Evolutionary conservation across 208 protist species (phyloP).

Genomic region (Endotrypanum monterogeii): DNA sequence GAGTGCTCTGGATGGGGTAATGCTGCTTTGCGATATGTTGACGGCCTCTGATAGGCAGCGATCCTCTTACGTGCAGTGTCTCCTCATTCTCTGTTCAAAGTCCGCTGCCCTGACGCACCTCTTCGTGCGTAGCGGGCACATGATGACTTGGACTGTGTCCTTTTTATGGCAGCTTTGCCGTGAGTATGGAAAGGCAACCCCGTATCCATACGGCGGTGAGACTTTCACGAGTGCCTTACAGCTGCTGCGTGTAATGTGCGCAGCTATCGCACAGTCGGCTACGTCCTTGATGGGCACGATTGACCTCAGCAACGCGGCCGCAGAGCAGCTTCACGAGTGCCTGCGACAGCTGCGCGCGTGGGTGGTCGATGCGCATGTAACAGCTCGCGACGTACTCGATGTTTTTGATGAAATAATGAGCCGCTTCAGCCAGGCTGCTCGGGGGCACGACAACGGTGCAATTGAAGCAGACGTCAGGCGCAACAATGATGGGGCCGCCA

Average conservation of each 20-base stretch:
- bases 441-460: neutral
- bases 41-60: conserved; percentile 58
- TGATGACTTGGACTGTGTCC: conserved; percentile 65
- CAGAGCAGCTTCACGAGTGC: conserved; percentile 22
- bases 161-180: conserved; percentile 61
- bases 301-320: neutral
- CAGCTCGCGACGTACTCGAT: conserved; percentile 29
- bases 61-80: conserved; percentile 39
- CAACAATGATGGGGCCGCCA: neutral
- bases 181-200: conserved; percentile 51
- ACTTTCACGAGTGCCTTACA: conserved; percentile 59
- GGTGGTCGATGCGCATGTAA: conserved; percentile 30
- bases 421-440: neutral
- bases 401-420: conserved; percentile 21
- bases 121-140: conserved; percentile 45
- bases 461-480: conserved; percentile 2
- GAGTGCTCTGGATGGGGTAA: conserved; percentile 48
- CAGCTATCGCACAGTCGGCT: neutral
- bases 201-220: conserved; percentile 53
- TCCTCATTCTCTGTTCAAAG: conserved; percentile 49
- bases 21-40: conserved; percentile 70
- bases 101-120: conserved; percentile 53
- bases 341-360: conserved; percentile 29
- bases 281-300: neutral
- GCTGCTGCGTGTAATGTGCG: conserved; percentile 37